Evolutionary conservation across 192 early-diverging fungal genomes (phyloP).

Genomic region (Coemansia sp.): DNA sequence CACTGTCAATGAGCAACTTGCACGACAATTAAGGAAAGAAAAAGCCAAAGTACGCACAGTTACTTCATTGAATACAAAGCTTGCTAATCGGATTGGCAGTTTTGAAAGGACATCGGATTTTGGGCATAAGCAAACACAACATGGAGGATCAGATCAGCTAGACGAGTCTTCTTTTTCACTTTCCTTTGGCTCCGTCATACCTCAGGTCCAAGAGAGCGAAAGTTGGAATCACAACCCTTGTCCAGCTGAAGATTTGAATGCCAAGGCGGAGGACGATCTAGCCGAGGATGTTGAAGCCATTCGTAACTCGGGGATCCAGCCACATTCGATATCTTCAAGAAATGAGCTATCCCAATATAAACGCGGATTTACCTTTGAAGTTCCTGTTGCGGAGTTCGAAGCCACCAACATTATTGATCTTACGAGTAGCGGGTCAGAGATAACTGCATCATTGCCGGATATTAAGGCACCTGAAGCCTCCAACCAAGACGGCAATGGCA

Average conservation of each 20-base stretch:
- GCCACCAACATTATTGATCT: constrained; percentile 1
- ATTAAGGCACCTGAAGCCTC: background rate
- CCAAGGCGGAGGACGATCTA: constrained; percentile 11
- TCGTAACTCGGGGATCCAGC: constrained; percentile 9
- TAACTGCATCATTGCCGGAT: background rate
- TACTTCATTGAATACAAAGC: constrained; percentile 8
- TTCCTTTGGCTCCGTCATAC: background rate
- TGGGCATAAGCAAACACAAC: background rate
- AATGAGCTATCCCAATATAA: constrained; percentile 4
- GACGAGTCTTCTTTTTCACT: background rate
- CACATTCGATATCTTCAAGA: background rate
- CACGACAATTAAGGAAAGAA: constrained; percentile 39
- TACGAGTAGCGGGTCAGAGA: background rate
- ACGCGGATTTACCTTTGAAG: constrained; percentile 9
- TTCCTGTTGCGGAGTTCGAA: background rate
- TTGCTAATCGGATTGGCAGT: constrained; percentile 24
- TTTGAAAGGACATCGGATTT: background rate
- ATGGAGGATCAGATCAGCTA: background rate
- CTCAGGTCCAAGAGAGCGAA: background rate
- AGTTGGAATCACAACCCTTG: background rate
- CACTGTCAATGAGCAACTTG: constrained; percentile 37
- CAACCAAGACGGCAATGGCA: background rate
- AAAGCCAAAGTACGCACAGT: constrained; percentile 24
- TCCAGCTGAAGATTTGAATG: background rate
- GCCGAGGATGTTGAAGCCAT: constrained; percentile 26